Percentiles rank a stretch among this genome's conserved stretches.
These are phyloP conservation scores for Eremochloa ophiuroides DNA, from an alignment of 176 grass and related monocot species.

Conservation along the genomic window DNA sequence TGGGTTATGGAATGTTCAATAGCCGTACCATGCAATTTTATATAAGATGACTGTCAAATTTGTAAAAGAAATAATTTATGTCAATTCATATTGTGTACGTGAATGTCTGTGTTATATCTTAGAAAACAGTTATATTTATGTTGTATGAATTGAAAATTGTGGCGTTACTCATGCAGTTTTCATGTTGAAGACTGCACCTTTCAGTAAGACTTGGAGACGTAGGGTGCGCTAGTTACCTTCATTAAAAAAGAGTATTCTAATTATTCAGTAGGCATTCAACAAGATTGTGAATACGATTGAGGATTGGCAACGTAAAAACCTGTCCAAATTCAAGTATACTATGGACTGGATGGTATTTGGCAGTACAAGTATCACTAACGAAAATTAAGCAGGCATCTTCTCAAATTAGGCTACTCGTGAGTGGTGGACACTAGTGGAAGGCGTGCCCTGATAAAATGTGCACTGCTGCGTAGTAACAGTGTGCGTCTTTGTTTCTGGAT, in stretches of 20 bases:
- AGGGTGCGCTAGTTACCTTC: too few relatives aligned
- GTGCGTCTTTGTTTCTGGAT: constrained; percentile 6
- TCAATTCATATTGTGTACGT: not conserved
- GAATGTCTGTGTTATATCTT: not conserved
- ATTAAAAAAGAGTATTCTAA: not conserved
- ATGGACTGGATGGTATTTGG: not conserved
- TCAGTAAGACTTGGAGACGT: not conserved
- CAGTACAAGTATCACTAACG: not conserved
- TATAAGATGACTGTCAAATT: not conserved
- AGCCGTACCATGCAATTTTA: not conserved
- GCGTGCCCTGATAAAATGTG: not conserved
- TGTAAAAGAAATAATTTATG: not conserved
- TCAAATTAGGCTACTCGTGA: not conserved
- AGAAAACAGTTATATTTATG: not conserved
- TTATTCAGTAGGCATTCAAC: not conserved
- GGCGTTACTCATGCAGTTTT: not conserved
- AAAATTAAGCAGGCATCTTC: not conserved
- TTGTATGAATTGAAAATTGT: not conserved
- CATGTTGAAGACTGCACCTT: not conserved
- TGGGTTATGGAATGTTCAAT: not conserved
- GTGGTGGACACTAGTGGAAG: not conserved
- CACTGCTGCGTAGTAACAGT: not conserved
- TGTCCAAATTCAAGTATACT: not conserved
- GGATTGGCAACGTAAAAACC: not conserved
- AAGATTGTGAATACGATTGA: not conserved